Evolutionary conservation across 2,329 filamentous ascomycete species (phyloP).

Genomic region (Fonsecaea pugnacius): DNA sequence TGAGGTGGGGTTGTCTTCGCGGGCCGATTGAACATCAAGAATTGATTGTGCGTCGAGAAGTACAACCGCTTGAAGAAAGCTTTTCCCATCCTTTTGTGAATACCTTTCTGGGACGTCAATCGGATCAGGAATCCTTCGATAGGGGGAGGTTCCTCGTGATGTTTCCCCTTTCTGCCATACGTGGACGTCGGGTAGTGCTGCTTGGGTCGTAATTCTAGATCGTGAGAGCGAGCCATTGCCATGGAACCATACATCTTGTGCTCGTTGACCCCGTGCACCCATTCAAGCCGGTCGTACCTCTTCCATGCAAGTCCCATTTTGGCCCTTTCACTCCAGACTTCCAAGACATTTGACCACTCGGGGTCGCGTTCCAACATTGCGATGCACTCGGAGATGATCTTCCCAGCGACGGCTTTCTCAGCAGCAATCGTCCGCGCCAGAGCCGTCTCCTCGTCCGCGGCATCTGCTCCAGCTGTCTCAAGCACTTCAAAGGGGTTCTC

Average conservation of each 20-base stretch:
- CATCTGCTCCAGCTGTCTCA: constrained; percentile 45
- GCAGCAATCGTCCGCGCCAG: constrained; percentile 45
- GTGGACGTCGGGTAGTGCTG: constrained; percentile 64
- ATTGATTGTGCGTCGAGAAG: constrained; percentile 67
- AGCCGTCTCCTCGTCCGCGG: constrained; percentile 50
- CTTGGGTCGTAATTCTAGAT: constrained; percentile 68
- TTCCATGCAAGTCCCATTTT: constrained; percentile 71
- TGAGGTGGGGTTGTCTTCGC: constrained; percentile 64
- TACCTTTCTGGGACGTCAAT: constrained; percentile 66
- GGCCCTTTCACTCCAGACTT: constrained; percentile 62
- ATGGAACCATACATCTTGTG: constrained; percentile 71
- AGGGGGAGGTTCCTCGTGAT: constrained; percentile 62
- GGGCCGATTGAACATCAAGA: constrained; percentile 65
- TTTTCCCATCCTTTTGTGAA: constrained; percentile 61
- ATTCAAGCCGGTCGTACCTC: constrained; percentile 70
- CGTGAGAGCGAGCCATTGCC: constrained; percentile 68
- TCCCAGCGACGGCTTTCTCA: constrained; percentile 60
- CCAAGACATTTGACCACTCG: constrained; percentile 64
- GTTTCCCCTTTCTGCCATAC: constrained; percentile 44
- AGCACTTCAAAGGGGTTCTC: constrained; percentile 63
- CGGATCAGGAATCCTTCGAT: constrained; percentile 70
- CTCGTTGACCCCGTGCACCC: constrained; percentile 68
- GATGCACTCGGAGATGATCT: constrained; percentile 63
- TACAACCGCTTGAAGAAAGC: constrained; percentile 70
- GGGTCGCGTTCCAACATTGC: constrained; percentile 60